Conservation (phyloP, 2,329 filamentous ascomycete genomes). For the Pseudogymnoascus sp. region DNA sequence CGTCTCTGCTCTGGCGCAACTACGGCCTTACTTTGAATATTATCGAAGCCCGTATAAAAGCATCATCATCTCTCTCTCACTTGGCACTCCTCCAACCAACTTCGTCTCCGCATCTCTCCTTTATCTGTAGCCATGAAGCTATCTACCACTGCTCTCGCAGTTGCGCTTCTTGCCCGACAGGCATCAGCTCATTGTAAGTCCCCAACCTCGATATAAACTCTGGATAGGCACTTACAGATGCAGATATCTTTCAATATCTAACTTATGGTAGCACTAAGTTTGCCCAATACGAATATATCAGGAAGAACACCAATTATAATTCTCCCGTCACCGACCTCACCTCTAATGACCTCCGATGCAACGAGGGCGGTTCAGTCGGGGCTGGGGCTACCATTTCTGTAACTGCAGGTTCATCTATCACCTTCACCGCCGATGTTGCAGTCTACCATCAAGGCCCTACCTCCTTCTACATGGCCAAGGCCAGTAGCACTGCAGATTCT, state of each 20-base stretch:
- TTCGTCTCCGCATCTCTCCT: neutral
- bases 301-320: conserved; percentile 34
- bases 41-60: neutral
- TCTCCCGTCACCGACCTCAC: conserved; percentile 40
- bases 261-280: conserved; percentile 6
- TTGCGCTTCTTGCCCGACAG: neutral
- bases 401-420: conserved; percentile 2
- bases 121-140: neutral
- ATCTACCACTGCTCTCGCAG: neutral
- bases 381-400: conserved; percentile 4
- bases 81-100: neutral
- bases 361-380: conserved; percentile 21
- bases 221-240: neutral
- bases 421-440: conserved; percentile 14
- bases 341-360: conserved; percentile 37
- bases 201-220: neutral
- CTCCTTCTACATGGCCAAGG: conserved; percentile 31
- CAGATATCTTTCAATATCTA: conserved; percentile 9
- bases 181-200: neutral
- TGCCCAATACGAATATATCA: conserved; percentile 31
- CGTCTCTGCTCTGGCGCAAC: neutral
- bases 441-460: conserved; percentile 30
- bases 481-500: conserved; percentile 24
- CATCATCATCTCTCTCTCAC: neutral
- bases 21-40: neutral